phyloP scores from a whole-genome alignment of 129 eudicot species.

The Deinandra increscens region DNA sequence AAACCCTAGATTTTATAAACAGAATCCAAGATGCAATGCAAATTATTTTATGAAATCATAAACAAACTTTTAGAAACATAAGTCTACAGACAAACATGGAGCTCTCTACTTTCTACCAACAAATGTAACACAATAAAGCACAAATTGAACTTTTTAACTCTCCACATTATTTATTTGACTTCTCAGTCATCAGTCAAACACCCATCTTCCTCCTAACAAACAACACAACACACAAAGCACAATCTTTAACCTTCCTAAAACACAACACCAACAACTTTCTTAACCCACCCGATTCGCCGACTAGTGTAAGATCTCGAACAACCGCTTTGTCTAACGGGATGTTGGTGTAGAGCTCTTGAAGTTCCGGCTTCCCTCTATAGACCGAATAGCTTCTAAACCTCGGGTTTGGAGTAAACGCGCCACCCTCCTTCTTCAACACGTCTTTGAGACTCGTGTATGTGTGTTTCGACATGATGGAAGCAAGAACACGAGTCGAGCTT shows the following conservation, averaged over 20 bases:
- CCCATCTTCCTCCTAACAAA: slow-evolving; percentile 27
- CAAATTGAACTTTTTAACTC: not conserved
- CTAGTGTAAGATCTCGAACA: not conserved
- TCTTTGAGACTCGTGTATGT: slow-evolving; percentile 38
- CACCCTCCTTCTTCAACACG: slow-evolving; percentile 21
- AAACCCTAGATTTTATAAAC: not conserved
- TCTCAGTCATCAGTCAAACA: not conserved
- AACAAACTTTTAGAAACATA: slow-evolving; percentile 15
- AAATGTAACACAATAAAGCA: not conserved
- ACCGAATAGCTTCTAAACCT: slow-evolving; percentile 27
- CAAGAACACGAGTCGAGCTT: not conserved
- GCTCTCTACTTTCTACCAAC: slow-evolving; percentile 6
- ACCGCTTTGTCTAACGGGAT: slow-evolving; percentile 19
- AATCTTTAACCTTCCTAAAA: slow-evolving; percentile 26
- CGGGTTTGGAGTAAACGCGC: slow-evolving; percentile 2
- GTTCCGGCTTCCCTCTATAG: slow-evolving; percentile 21
- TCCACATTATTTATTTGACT: not conserved
- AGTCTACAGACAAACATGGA: not conserved
- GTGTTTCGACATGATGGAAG: slow-evolving; percentile 25
- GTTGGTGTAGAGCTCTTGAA: slow-evolving; percentile 27
- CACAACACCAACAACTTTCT: slow-evolving; percentile 15
- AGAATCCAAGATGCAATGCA: not conserved
- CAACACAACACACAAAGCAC: slow-evolving; percentile 3
- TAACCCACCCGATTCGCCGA: not conserved
- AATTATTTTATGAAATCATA: not conserved